Evolutionary conservation across 805 yeast genomes (phyloP).

Genomic region (Candida nemodendra): DNA sequence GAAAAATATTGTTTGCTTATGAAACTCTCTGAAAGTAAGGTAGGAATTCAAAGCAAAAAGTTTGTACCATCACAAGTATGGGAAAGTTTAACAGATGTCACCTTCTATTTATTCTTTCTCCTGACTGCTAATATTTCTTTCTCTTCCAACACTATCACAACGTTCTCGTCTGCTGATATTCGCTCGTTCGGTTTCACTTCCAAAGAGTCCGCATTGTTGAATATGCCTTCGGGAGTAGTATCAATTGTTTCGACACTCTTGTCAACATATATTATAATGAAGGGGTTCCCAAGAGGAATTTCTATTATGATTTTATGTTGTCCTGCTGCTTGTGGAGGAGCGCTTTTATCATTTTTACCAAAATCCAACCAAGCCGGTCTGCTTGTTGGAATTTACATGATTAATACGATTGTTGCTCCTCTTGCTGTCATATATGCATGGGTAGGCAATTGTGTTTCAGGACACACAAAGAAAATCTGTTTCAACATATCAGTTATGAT

Average conservation of each 20-base stretch:
- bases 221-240: conserved; percentile 57
- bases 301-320: conserved; percentile 33
- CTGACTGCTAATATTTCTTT: conserved; percentile 47
- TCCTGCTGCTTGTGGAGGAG: conserved; percentile 52
- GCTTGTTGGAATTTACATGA: conserved; percentile 26
- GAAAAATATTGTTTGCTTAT: conserved; percentile 44
- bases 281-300: conserved; percentile 19
- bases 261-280: conserved; percentile 19
- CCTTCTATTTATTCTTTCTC: conserved; percentile 48
- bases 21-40: conserved; percentile 46
- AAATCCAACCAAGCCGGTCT: conserved; percentile 28
- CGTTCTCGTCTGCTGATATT: conserved; percentile 54
- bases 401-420: conserved; percentile 26
- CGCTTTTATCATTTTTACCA: conserved; percentile 33
- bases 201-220: conserved; percentile 46
- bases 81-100: conserved; percentile 47
- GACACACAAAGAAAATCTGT: conserved; percentile 55
- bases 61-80: conserved; percentile 44
- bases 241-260: conserved; percentile 40
- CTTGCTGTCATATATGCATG: conserved; percentile 56
- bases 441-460: conserved; percentile 63
- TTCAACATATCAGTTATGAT: conserved; percentile 56
- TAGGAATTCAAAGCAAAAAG: conserved; percentile 50
- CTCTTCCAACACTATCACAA: conserved; percentile 52
- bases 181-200: conserved; percentile 48